Base-by-base conservation (phyloP, 2,329 filamentous ascomycete species). In the Corynespora cassiicola region DNA sequence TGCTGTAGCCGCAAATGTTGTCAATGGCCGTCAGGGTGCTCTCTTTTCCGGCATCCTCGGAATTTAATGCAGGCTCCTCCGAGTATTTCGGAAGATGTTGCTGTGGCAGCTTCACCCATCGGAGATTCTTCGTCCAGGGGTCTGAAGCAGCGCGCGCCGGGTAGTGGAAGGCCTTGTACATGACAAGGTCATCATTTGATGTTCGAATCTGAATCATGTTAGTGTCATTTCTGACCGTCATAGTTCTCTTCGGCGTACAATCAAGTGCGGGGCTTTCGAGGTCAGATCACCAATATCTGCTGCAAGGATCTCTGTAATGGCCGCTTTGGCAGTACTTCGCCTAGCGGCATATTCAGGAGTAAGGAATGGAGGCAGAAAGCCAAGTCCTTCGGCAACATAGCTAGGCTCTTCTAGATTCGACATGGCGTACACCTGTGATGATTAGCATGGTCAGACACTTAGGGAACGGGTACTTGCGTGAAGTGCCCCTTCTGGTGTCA, bases 261-360 rank as follows among this genome's bases (percentile, higher is more conserved):
- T 85, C 14, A 99, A 75, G 64, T 95, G 89, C 6, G 92, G 90
- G 3, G 80, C 82, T 45, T 80, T 84, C 15, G 78, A 77, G 7
- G 82, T 82, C 4, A 76, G 71, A 58, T 96, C 89, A 17, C 94
- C 94, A 9, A 99, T 78, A 50, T 97, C 86, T 21, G 90, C 86
- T 5, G 96, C 81, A 6, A 96, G 62, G 4, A 96, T 80, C 65
- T 99, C 92, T 1, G 83, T 81, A 6, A 99, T 68, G 0, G 75
- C 78, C 54, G 94, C 90, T 54, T 85, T 86, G 6, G 81, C 80
- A 15, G 84, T 84, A 30, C 85, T 84, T 56, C 89, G 82, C 52
- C 87, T 82, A 3, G 82, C 79, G 1, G 81, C 74, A 55, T 85
- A 87, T 22, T 92, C 88, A 5, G 81, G 71, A 1, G 87, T 88